Percentiles rank a stretch among this genome's conserved stretches.
phyloP scores from a whole-genome alignment of 495 filamentous ascomycete genomes.

The Bathelium albidoporum region DNA sequence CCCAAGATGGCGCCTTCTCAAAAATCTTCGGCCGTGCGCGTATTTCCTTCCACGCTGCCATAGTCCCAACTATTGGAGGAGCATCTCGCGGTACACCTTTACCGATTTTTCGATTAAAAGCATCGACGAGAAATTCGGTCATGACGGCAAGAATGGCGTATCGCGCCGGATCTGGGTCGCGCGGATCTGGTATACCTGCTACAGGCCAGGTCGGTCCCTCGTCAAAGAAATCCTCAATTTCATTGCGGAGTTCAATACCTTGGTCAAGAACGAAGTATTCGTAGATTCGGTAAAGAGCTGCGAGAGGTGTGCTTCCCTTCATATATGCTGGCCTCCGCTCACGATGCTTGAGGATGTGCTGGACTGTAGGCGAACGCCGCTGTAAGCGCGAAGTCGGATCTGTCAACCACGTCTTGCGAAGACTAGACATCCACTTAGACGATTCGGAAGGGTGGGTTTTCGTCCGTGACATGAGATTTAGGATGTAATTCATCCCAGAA shows the following conservation, averaged over 20 bases:
- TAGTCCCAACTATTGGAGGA: background rate
- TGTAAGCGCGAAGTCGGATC: background rate
- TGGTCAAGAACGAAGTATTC: background rate
- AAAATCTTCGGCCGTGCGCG: background rate
- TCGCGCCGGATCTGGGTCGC: background rate
- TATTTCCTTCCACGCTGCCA: background rate
- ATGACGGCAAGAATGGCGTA: background rate
- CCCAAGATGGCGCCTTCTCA: background rate
- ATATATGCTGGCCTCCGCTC: background rate
- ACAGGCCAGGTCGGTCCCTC: background rate
- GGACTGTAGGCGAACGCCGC: background rate
- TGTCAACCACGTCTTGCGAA: background rate
- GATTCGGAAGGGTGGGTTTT: too few relatives aligned
- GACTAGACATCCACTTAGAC: background rate
- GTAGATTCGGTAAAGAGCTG: background rate
- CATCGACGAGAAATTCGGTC: background rate
- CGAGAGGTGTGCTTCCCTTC: background rate
- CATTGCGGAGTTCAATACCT: background rate
- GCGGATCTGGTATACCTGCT: background rate
- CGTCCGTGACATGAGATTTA: too few relatives aligned
- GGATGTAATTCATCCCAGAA: too few relatives aligned
- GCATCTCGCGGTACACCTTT: background rate
- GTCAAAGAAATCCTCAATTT: background rate
- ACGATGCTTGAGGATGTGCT: background rate
- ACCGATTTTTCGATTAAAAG: background rate